Conservation (phyloP, 441 rosid genomes). For the Pelargonium cotyledonis region DNA sequence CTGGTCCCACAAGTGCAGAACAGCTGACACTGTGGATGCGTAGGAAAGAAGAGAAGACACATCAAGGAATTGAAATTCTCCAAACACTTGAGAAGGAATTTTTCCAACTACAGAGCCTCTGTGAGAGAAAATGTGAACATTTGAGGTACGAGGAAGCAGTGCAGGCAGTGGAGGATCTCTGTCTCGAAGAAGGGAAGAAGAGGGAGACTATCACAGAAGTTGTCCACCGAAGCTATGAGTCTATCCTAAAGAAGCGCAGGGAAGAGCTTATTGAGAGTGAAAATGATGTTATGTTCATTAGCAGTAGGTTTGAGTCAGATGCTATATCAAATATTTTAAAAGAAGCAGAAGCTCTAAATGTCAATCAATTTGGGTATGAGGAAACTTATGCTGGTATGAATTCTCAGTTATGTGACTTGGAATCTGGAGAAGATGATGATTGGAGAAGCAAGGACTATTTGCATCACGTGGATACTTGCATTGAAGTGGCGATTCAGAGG, state of each 20-base stretch:
- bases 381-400: conserved; percentile 46
- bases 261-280: conserved; percentile 51
- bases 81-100: conserved; percentile 73
- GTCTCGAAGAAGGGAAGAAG: conserved; percentile 76
- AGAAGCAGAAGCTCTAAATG: conserved; percentile 66
- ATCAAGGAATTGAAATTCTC: conserved; percentile 67
- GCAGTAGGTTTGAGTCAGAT: conserved; percentile 61
- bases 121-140: conserved; percentile 73
- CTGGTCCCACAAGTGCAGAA: conserved; percentile 63
- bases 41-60: conserved; percentile 57
- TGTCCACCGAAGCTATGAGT: conserved; percentile 49
- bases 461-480: conserved; percentile 62
- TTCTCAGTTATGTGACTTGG: conserved; percentile 73
- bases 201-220: conserved; percentile 49
- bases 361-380: conserved; percentile 64
- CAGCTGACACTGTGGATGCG: conserved; percentile 59
- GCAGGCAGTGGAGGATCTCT: conserved; percentile 70
- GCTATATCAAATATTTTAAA: conserved; percentile 61
- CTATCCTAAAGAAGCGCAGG: conserved; percentile 61
- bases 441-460: conserved; percentile 62
- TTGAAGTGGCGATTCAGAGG: conserved; percentile 71
- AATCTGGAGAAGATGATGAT: conserved; percentile 72
- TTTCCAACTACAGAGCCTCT: conserved; percentile 63
- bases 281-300: conserved; percentile 35
- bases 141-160: conserved; percentile 75